A percentile compares a stretch with the other conserved stretches of the same genome.
Evolutionary conservation across 208 protist genomes (phyloP).

Genomic region (Trypanosoma congolense): DNA sequence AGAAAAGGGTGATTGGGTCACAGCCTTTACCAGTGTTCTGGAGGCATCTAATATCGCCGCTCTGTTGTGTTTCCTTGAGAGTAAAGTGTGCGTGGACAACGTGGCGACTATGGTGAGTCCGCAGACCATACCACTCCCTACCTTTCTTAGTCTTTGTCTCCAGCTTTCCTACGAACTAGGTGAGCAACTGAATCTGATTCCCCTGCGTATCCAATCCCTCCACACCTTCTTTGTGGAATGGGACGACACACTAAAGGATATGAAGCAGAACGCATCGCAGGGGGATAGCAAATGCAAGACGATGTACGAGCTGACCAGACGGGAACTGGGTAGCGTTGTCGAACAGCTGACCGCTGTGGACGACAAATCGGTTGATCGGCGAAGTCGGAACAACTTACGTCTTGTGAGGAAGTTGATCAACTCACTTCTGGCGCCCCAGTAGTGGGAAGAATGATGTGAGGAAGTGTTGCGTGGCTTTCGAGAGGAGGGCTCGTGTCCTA

Average conservation of each 20-base stretch:
- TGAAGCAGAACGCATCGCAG: conserved; percentile 48
- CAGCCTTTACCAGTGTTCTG: conserved; percentile 60
- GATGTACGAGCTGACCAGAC: conserved; percentile 52
- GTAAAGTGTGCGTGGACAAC: conserved; percentile 65
- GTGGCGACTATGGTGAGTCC: conserved; percentile 45
- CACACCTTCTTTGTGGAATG: conserved; percentile 85
- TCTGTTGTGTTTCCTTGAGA: conserved; percentile 77
- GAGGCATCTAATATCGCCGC: conserved; percentile 69
- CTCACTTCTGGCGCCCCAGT: conserved; percentile 30
- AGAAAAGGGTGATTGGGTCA: conserved; percentile 61
- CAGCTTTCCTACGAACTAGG: conserved; percentile 76
- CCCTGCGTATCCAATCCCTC: conserved; percentile 63
- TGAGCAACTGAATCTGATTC: conserved; percentile 40
- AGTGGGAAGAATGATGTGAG: neutral
- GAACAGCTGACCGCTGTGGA: conserved; percentile 45
- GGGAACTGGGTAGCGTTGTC: conserved; percentile 54
- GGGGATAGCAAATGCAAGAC: conserved; percentile 25
- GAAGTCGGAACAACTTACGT: conserved; percentile 64
- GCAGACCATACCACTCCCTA: conserved; percentile 53
- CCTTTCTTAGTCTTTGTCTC: conserved; percentile 80
- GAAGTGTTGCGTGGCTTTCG: neutral
- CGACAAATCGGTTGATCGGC: conserved; percentile 51
- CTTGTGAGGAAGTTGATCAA: conserved; percentile 62
- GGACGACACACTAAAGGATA: conserved; percentile 72
- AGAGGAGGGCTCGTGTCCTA: too few species aligned